Evolutionary conservation across 352 stramenopile species (phyloP), one percentile per base, ranked within the genome.

Genomic region (Phytophthora macrochlamydospora): DNA sequence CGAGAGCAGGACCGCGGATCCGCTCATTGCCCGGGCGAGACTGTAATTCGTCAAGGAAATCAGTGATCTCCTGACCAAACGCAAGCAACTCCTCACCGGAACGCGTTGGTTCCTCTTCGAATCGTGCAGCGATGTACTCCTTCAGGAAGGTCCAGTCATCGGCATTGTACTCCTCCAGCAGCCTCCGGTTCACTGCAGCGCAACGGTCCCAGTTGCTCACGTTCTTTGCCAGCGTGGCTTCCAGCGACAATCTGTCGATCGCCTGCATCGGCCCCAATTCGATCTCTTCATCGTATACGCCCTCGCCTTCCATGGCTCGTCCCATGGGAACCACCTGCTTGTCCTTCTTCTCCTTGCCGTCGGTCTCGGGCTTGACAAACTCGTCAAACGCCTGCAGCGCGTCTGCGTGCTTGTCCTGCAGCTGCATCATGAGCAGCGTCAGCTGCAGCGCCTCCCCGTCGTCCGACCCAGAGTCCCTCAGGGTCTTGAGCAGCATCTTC

Each of bases 101-200:
- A 18, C 51, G 48, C 1, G 43, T 11, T 18, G 43, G 13, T n/a
- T 60, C 60, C 28, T 84, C 57, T 37, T 85, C 40, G 24, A 93
- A 83, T 42, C 69, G 68, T 29, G 79, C 81, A 28, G 63, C 69
- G 32, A 93, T 82, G 55, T 85, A 91, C 24, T 85, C 77, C 13
- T 77, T 83, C 28, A 93, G 71, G 72, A 93, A 94, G 7, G 75
- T 85, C 88, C 88, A 95, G 69, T 95, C 88, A 59, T 95, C 88
- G 0, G 79, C 83, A 60, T 93, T 92, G 65, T 79, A 89, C 14
- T 87, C 61, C 59, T 89, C 78, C 31, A 95, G 62, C 32, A 94
- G 72, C 68, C 68, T 68, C 35, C 77, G 60, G 65, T 89, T 90
- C 31, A 89, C 81, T 7, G 72, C 62, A 2, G 71, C 73, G 44